Evolutionary conservation across 140 eudicot genomes (phyloP).

Genomic region (Flaveria floridana): DNA sequence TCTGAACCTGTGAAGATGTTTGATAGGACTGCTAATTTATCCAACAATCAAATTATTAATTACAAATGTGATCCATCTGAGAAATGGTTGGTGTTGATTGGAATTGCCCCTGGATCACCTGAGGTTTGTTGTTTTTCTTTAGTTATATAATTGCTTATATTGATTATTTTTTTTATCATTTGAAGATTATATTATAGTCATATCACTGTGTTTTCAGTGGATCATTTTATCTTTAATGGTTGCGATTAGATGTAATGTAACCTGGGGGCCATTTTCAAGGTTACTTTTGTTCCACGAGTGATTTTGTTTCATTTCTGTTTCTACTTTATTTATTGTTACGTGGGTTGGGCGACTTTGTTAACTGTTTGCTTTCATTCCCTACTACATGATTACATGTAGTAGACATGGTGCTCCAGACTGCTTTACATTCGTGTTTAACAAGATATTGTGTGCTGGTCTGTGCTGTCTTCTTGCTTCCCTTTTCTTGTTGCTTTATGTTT

Average conservation of each 20-base stretch:
- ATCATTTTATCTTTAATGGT: constrained; percentile 12
- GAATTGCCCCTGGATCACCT: constrained; percentile 92
- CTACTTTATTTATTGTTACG: background rate
- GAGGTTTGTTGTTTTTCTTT: constrained; percentile 55
- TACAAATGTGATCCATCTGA: constrained; percentile 86
- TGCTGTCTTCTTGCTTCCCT: background rate
- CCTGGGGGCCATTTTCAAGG: background rate
- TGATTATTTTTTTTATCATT: background rate
- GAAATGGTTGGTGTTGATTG: constrained; percentile 95
- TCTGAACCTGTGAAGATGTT: constrained; percentile 85
- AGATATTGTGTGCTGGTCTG: background rate
- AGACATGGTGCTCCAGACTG: constrained; percentile 8
- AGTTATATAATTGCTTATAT: background rate
- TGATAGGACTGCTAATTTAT: constrained; percentile 86
- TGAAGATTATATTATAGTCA: constrained; percentile 1
- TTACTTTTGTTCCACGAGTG: background rate
- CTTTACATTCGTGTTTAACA: background rate
- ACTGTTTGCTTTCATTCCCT: background rate
- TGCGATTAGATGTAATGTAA: background rate
- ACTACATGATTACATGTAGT: background rate
- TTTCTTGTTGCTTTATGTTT: background rate
- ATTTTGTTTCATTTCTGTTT: background rate
- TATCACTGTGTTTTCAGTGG: background rate
- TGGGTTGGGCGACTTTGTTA: background rate
- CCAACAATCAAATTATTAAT: constrained; percentile 85